Conservation (phyloP, 73 alveolate species). For the Paramecium sexaurelia region DNA sequence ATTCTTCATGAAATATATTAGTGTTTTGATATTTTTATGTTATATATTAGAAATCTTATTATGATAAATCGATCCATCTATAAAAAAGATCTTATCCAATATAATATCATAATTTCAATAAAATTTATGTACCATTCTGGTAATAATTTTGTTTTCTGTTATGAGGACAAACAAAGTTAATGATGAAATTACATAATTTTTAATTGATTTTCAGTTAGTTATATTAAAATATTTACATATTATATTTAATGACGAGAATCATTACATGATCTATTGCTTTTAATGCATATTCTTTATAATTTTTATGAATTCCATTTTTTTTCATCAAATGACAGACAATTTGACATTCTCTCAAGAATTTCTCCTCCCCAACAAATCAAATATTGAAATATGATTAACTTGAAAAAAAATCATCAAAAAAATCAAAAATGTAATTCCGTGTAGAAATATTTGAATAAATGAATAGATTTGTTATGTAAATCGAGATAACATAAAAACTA, state of each 20-base stretch:
- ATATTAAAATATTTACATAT: not conserved
- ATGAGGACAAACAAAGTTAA: not conserved
- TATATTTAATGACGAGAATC: too few relatives aligned
- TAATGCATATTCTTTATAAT: not conserved
- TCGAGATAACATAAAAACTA: too few relatives aligned
- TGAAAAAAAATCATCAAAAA: too few relatives aligned
- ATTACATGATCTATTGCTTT: too few relatives aligned
- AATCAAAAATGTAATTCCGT: too few relatives aligned
- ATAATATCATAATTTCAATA: not conserved
- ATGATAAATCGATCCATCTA: not conserved
- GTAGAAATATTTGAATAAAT: too few relatives aligned
- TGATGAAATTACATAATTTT: not conserved
- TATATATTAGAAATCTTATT: not conserved
- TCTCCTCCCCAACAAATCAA: too few relatives aligned
- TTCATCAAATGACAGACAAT: too few relatives aligned
- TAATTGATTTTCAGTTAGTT: not conserved
- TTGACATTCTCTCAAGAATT: too few relatives aligned
- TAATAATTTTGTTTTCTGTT: not conserved
- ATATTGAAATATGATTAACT: too few relatives aligned
- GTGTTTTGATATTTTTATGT: not conserved
- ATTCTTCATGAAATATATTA: not conserved
- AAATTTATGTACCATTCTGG: not conserved
- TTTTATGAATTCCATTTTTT: too few relatives aligned
- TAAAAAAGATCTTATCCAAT: not conserved
- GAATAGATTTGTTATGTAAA: too few relatives aligned